Evolutionary conservation across 1,284 basidiomycete genomes (phyloP), one percentile per base, ranked within the genome.

Genomic region (Porogramme epimiltina): DNA sequence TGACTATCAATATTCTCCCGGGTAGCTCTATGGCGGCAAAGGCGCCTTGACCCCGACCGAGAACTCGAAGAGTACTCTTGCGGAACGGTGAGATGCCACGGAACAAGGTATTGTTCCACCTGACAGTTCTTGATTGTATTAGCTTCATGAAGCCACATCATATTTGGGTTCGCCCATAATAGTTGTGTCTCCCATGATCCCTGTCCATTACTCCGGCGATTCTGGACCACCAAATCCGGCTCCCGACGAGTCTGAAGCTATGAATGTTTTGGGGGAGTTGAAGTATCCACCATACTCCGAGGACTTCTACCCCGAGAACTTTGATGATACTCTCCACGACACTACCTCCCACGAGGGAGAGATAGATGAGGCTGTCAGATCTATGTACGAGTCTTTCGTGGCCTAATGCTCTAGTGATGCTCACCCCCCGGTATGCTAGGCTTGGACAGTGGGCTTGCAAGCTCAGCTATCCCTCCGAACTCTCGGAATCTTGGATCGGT

Each of bases 1-100:
- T 19, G 15, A 5, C 24, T 5, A 33, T 6, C 28, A 31, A n/a
- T n/a, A n/a, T n/a, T n/a, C n/a, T 31, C 6, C 31, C 6, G 8
- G n/a, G n/a, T 25, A 65, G 63, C 37, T 1, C 42, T 64, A 6
- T 64, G 64, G 44, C 48, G 54, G n/a, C 62, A 65, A 37, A 55
- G 62, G n/a, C 59, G 60, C 15, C 49, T 64, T 8, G 37, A 47
- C 36, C 44, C 56, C 2, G 36, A 46, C 13, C 52, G 52, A 22
- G 62, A 65, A 39, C 40, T 65, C 33, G 45, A 50, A 23, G 54
- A 58, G 8, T 56, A 54, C 15, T 55, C 62, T 1, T 56, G 52
- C 19, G 63, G 58, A 4, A 54, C 62, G 40, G 63, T 65, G 19
- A 33, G 62, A 51, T 9, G 13, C 13, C 28, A 8, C 13, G 13